Conservation (phyloP, 208 protist genomes). For the Leishmania lainsoni region DNA sequence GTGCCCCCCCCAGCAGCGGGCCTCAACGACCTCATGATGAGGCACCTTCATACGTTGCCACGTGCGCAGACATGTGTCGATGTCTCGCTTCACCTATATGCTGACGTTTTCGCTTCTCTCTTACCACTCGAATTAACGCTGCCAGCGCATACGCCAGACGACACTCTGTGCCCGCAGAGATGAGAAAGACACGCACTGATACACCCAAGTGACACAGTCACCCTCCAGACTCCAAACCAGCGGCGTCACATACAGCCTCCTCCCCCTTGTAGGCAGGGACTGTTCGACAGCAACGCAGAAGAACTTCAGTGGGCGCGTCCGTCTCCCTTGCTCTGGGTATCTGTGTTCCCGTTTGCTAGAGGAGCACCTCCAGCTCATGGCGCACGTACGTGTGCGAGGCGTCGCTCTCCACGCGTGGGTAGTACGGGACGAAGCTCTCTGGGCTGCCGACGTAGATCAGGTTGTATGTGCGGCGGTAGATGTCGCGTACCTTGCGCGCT, state of each 20-base stretch:
- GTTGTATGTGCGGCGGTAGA: constrained; percentile 99
- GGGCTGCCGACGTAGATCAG: constrained; percentile 97
- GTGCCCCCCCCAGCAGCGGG: not conserved
- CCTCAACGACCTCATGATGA: not conserved
- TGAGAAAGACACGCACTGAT: not conserved
- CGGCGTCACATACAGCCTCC: not conserved
- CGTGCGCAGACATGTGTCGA: not conserved
- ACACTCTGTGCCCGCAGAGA: not conserved
- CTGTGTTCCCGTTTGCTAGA: constrained; percentile 37
- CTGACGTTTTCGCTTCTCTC: constrained; percentile 6
- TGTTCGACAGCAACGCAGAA: not conserved
- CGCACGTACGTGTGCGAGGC: constrained; percentile 58
- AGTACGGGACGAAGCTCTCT: constrained; percentile 94
- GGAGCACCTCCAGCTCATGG: constrained; percentile 77
- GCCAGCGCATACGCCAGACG: not conserved
- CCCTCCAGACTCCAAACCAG: not conserved
- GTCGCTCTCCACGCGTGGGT: constrained; percentile 88
- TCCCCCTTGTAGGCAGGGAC: not conserved
- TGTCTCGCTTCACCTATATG: not conserved
- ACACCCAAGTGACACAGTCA: not conserved
- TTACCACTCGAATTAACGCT: not conserved
- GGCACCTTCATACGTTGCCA: not conserved
- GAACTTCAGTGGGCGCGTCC: not conserved
- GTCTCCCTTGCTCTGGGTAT: not conserved
- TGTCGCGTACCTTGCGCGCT: constrained; percentile 97